These are phyloP conservation scores for Ilex paraguariensis DNA, from an alignment of 305 asterid genomes.

Conservation along the genomic window DNA sequence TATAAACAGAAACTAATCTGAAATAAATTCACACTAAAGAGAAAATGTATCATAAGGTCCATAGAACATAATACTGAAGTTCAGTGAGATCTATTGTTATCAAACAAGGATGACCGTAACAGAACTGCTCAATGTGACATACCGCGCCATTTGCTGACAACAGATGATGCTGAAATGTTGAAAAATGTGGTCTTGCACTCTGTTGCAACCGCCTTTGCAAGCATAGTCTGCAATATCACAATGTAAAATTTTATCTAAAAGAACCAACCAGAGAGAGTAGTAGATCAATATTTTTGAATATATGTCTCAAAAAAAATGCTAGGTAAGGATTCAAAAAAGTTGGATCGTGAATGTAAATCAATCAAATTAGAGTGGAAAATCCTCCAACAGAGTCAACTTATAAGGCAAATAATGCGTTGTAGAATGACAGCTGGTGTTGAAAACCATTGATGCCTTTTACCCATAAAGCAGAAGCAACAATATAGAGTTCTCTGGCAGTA, in stretches of 20 bases:
- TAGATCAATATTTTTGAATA: too few species aligned
- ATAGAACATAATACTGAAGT: not conserved
- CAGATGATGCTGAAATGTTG: conserved; percentile 96
- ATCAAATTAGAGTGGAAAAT: not conserved
- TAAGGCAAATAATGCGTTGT: not conserved
- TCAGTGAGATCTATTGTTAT: not conserved
- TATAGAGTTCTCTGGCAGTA: too few species aligned
- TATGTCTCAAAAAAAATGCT: too few species aligned
- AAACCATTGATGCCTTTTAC: too few species aligned
- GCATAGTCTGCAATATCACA: conserved; percentile 71
- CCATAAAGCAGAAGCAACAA: too few species aligned
- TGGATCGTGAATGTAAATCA: not conserved
- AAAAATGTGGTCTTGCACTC: conserved; percentile 97
- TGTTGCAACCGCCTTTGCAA: conserved; percentile 98
- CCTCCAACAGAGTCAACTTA: not conserved
- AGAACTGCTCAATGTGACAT: conserved; percentile 22
- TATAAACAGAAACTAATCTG: too few species aligned
- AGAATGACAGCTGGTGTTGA: too few species aligned
- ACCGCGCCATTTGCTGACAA: conserved; percentile 99
- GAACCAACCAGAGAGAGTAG: not conserved
- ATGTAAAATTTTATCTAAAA: not conserved
- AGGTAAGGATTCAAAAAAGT: not conserved
- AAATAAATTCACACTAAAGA: too few species aligned
- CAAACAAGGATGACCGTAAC: not conserved
- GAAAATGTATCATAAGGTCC: too few species aligned